Base-by-base conservation (phyloP, 2,329 filamentous ascomycete genomes). In the Hypoxylon sp. region DNA sequence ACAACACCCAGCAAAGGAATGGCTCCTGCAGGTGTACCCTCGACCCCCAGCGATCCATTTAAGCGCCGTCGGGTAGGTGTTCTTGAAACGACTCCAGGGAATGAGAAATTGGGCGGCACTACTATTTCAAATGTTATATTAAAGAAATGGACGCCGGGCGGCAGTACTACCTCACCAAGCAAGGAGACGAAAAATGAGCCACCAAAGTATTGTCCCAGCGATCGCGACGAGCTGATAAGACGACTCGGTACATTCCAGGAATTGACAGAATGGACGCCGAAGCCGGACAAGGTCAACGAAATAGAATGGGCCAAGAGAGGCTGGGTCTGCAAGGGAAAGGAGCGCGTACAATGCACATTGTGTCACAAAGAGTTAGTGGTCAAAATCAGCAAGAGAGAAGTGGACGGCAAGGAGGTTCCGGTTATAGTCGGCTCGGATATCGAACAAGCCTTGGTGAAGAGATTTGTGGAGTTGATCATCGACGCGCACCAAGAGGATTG, bases 231-330 rank as follows among this genome's bases (percentile, higher is more conserved):
- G 72, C 94, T 98, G 68, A 85, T 98, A 10, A 89, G 87, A 73
- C 85, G 96, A 24, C 84, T 99, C 29, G 91, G 91, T 67, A 97
- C 93, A 0, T 99, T 97, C 77, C 92, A 95, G 76, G 93, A 95
- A 72, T 90, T 98, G 52, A 96, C 93, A 59, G 88, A 92, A 77
- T 99, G 95, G 95, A 92, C 92, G n/a, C 92, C 93, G 0, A 98
- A 98, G 78, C 94, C 96, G 0, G 88, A 94, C 57, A 86, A 85
- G 35, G 90, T 98, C 73, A 93, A 89, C 76, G 96, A 98, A 80
- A 90, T 98, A 6, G 92, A 94, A 78, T 99, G 96, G 96, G 94
- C 94, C 0, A 97, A 95, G 83, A 85, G 92, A 65, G 95, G 95
- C 0, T 99, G 96, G 95, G 86, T 91, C 3, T 98, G 95, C 75